Conservation (phyloP, 1,139 yeast genomes). For the Suhomyces choctaworum region DNA sequence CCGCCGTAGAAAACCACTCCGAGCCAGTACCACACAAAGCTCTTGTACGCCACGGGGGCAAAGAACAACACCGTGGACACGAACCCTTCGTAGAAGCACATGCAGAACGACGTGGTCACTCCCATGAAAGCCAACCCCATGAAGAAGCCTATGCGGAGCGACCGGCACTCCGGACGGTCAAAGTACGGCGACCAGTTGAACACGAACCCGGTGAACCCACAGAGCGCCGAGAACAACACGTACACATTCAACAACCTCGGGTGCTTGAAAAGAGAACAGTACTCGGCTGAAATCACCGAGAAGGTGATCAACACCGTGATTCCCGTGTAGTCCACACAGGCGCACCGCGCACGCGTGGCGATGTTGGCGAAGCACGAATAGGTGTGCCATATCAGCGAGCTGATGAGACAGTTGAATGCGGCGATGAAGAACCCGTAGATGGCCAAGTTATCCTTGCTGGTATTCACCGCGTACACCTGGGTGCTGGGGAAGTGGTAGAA, state of each 20-base stretch:
- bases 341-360: conserved; percentile 67
- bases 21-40: conserved; percentile 68
- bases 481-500: conserved; percentile 63
- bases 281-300: conserved; percentile 85
- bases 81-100: conserved; percentile 59
- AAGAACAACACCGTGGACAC: conserved; percentile 52
- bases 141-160: conserved; percentile 79
- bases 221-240: conserved; percentile 58
- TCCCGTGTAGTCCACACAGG: conserved; percentile 95
- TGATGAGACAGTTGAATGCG: conserved; percentile 71
- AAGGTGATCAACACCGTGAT: conserved; percentile 88
- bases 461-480: conserved; percentile 39
- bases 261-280: conserved; percentile 68
- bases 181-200: conserved; percentile 92
- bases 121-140: conserved; percentile 80
- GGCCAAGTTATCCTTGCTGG: conserved; percentile 50
- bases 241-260: conserved; percentile 51
- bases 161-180: conserved; percentile 82
- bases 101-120: conserved; percentile 58
- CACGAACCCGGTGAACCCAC: conserved; percentile 71
- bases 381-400: conserved; percentile 91
- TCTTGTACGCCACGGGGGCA: conserved; percentile 60
- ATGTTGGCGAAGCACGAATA: conserved; percentile 76
- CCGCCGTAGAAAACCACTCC: conserved; percentile 92
- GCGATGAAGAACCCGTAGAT: conserved; percentile 68